Evolutionary conservation across 441 rosid species (phyloP).

Genomic region (Arabidopsis hybrid): DNA sequence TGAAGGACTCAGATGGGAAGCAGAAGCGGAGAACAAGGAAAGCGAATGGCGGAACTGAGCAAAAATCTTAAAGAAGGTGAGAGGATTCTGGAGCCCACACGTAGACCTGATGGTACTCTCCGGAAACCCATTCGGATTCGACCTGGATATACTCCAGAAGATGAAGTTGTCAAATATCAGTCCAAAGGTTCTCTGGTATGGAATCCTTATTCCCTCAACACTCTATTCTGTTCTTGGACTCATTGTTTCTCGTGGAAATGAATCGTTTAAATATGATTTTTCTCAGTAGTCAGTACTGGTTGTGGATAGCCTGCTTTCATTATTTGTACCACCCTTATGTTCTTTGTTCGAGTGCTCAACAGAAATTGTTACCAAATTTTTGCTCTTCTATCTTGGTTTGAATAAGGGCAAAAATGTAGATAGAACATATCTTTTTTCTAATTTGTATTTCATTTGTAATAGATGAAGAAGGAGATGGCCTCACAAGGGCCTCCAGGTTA

Average conservation of each 20-base stretch:
- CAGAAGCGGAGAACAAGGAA: slow-evolving; percentile 56
- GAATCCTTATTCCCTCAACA: slow-evolving; percentile 5
- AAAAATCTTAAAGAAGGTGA: slow-evolving; percentile 97
- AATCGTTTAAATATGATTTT: background rate
- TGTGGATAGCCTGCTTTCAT: background rate
- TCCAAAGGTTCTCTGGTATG: slow-evolving; percentile 91
- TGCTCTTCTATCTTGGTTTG: background rate
- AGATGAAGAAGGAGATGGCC: slow-evolving; percentile 89
- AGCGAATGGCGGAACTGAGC: slow-evolving; percentile 73
- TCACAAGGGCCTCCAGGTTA: slow-evolving; percentile 88
- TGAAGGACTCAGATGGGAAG: slow-evolving; percentile 54
- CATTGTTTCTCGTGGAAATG: slow-evolving; percentile 6
- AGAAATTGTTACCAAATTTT: slow-evolving; percentile 7
- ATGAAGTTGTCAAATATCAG: slow-evolving; percentile 88
- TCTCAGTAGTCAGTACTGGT: background rate
- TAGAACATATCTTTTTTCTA: background rate
- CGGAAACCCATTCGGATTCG: slow-evolving; percentile 90
- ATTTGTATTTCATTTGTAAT: slow-evolving; percentile 37
- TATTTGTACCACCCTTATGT: background rate
- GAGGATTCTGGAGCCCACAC: slow-evolving; percentile 79
- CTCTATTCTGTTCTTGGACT: slow-evolving; percentile 3
- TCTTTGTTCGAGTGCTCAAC: background rate
- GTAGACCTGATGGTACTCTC: slow-evolving; percentile 88
- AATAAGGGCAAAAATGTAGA: background rate
- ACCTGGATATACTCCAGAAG: slow-evolving; percentile 83